Evolutionary conservation across 208 protist genomes (phyloP).

Genomic region (Leptomonas pyrrhocoris): DNA sequence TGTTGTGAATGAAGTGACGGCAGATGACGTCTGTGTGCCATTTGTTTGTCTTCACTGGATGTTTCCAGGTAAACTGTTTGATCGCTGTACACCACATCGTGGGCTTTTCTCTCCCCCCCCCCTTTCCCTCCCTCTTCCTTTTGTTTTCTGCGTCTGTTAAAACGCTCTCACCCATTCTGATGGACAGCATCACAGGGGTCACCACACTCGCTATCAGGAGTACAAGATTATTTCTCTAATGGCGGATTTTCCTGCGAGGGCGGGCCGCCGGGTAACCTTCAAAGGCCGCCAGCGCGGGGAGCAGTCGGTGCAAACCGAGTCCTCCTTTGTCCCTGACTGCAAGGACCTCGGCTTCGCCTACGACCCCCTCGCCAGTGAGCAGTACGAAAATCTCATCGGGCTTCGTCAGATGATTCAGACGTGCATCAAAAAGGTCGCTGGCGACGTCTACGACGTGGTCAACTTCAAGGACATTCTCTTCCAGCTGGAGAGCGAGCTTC

Average conservation of each 20-base stretch:
- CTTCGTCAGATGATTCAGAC: constrained; percentile 76
- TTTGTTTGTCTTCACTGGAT: too few relatives aligned
- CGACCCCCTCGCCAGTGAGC: constrained; percentile 70
- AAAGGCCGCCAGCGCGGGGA: constrained; percentile 32
- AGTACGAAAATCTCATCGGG: constrained; percentile 68
- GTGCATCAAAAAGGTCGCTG: constrained; percentile 72
- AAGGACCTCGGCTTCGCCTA: constrained; percentile 52
- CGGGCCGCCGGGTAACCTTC: constrained; percentile 26
- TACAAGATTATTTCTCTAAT: background rate
- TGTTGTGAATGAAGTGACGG: too few relatives aligned
- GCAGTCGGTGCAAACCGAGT: constrained; percentile 82
- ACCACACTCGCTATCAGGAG: background rate
- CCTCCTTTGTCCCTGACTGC: constrained; percentile 66
- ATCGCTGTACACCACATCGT: too few relatives aligned
- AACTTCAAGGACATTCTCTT: constrained; percentile 91
- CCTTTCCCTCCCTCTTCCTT: too few relatives aligned
- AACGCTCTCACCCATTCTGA: too few relatives aligned
- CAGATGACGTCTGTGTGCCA: too few relatives aligned
- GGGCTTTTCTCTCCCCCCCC: too few relatives aligned
- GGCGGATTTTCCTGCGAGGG: constrained; percentile 7
- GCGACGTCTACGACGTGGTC: constrained; percentile 85
- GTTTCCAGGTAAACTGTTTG: too few relatives aligned
- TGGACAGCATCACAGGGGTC: background rate
- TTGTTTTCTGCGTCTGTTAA: too few relatives aligned
- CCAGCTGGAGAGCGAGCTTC: constrained; percentile 75